These are phyloP conservation scores for Lophiotrema nucula DNA, from an alignment of 495 filamentous ascomycete species.

Conservation along the genomic window DNA sequence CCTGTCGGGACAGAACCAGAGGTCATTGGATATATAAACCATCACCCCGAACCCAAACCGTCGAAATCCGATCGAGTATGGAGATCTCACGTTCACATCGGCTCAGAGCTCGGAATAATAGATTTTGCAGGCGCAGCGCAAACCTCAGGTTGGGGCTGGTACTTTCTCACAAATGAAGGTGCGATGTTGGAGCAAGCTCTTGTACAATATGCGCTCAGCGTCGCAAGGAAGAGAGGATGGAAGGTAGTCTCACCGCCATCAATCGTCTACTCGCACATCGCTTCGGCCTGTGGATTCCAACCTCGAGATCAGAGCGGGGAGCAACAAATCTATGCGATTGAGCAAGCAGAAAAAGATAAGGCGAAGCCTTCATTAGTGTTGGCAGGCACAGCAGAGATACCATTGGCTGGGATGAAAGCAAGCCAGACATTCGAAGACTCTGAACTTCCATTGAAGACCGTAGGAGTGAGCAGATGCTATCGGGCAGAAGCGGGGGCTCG, in stretches of 20 bases:
- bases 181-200: constrained; percentile 91
- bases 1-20: constrained; percentile 64
- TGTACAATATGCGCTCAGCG: constrained; percentile 74
- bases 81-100: constrained; percentile 81
- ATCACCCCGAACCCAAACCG: constrained; percentile 58
- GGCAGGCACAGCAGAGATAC: constrained; percentile 90
- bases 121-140: constrained; percentile 79
- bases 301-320: constrained; percentile 87
- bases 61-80: constrained; percentile 51
- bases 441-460: constrained; percentile 71
- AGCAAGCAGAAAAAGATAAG: constrained; percentile 58
- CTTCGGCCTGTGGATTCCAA: constrained; percentile 85
- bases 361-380: constrained; percentile 68
- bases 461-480: constrained; percentile 84
- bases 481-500: constrained; percentile 90
- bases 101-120: constrained; percentile 71
- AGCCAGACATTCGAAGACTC: constrained; percentile 60
- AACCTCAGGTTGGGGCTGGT: constrained; percentile 94
- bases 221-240: constrained; percentile 71
- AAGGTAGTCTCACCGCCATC: constrained; percentile 76
- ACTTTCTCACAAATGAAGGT: constrained; percentile 84
- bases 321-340: constrained; percentile 81
- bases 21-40: constrained; percentile 71
- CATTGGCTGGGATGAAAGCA: constrained; percentile 86
- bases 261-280: constrained; percentile 89